Base-by-base conservation (phyloP, 352 stramenopile genomes). In the Phytopythium oedochilum region DNA sequence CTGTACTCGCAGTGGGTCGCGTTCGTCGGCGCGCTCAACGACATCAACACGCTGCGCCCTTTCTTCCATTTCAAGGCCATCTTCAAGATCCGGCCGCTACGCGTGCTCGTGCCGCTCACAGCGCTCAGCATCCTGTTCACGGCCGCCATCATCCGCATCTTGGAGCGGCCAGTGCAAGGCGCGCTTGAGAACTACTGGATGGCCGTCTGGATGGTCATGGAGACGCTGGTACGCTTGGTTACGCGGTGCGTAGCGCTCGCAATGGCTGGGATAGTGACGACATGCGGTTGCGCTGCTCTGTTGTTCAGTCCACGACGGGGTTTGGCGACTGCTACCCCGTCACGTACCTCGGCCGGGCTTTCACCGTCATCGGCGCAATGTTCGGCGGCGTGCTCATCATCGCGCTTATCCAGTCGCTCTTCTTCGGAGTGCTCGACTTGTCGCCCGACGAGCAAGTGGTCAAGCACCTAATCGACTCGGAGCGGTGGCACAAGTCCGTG, bases 11-110 rank as follows among this genome's bases (percentile, higher is more conserved):
- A 85, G 35, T 91, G 80, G 80, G 80, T 87, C 38, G 75, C 78
- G 15, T 84, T 89, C 14, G 68, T 91, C 31, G 80, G 80, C 0
- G 78, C 78, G 14, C 56, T 91, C 23, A 88, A 91, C 47, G 79
- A 86, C n/a, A 71, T 91, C 53, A 83, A 91, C 47, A 70, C 78
- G 9, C 85, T 89, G 78, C 69, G 63, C n/a, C 80, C 80, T 8
- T 86, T 85, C 46, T 91, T 91, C 46, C 80, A 91, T 55, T 91
- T 91, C 58, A 88, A 89, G 39, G 72, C 78, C 32, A 73, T 91
- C 20, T 91, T 91, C 62, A 89, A 86, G 59, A 75, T 86, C 36
- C 67, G 67, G 9, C 80, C 80, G 28, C 61, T 88, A 34, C 70
- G 78, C 17, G 57, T 91, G 9, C 58, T 91, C n/a, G 50, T 91